These are phyloP conservation scores for Lyophyllum shimeji DNA, from an alignment of 768 basidiomycete genomes.

Conservation along the genomic window DNA sequence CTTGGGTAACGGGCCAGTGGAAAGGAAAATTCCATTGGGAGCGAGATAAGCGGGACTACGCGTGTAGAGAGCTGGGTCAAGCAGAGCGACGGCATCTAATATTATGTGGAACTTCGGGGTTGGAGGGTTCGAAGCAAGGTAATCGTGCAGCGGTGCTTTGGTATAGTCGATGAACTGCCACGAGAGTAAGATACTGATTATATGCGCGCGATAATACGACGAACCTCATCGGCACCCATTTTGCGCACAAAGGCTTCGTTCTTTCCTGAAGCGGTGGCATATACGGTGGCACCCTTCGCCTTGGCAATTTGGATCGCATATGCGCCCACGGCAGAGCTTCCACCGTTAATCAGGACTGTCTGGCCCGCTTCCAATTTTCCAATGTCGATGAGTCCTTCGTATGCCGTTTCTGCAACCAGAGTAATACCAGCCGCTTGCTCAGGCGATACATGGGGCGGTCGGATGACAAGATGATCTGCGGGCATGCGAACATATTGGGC, in stretches of 20 bases:
- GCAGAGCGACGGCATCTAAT: constrained; percentile 55
- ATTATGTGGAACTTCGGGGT: constrained; percentile 55
- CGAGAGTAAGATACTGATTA: background rate
- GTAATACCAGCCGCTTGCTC: constrained; percentile 62
- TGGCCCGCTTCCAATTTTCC: constrained; percentile 56
- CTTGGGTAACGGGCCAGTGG: constrained; percentile 47
- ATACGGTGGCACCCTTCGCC: constrained; percentile 55
- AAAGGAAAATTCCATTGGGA: constrained; percentile 51
- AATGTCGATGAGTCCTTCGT: constrained; percentile 48
- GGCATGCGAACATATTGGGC: constrained; percentile 56
- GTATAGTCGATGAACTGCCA: constrained; percentile 63
- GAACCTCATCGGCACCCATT: constrained; percentile 67
- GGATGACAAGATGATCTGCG: constrained; percentile 34
- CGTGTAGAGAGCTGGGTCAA: constrained; percentile 49
- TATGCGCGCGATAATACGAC: constrained; percentile 9
- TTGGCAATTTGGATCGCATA: constrained; percentile 76
- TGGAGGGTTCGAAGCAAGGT: constrained; percentile 44
- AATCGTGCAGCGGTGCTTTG: constrained; percentile 43
- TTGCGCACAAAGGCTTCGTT: constrained; percentile 58
- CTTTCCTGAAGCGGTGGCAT: constrained; percentile 57
- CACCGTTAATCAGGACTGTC: constrained; percentile 68
- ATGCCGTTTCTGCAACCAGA: constrained; percentile 58
- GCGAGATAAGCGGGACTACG: constrained; percentile 52
- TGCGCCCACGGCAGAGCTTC: constrained; percentile 66
- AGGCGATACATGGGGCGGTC: constrained; percentile 51